Base-by-base conservation (phyloP, 2,329 filamentous ascomycete genomes). In the Clathrospora elynae region DNA sequence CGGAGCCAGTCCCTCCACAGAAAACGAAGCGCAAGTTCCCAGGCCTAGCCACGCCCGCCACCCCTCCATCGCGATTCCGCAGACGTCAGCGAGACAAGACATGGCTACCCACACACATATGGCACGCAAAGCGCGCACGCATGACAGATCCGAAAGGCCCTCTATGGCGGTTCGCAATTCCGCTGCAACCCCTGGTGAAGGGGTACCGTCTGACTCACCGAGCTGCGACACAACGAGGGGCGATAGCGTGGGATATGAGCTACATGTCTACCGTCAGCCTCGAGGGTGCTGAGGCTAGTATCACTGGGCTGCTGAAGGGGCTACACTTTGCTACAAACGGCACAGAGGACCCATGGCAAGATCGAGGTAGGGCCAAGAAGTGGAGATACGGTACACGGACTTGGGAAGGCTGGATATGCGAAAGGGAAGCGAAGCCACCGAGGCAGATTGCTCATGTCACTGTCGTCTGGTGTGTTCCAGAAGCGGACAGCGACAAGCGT, bases 31-130 rank as follows among this genome's bases (percentile, higher is more conserved):
- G 88, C 55, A 85, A 74, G 38, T 78, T 91, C 35, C 87, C 88
- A 58, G 76, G 75, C 31, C 76, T 92, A 35, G 88, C 89, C 40
- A 76, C 81, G n/a, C 79, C 83, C 4, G 74, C 75, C 4, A 75
- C 67, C 68, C 84, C 83, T 2, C 79, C 78, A 30, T 81, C 80
- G 14, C 91, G 86, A 60, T 97, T 90, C 66, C 84, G 86, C 55
- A 93, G 90, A 71, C 84, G 93, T 20, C 92, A 97, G 66, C 75
- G 86, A 31, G 79, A 88, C 68, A 97, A 97, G 75, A 90, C 88
- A 2, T 96, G 92, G 90, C 76, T 99, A 11, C 93, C 93, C 0
- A 97, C 93, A 5, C 93, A 99, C 68, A 73, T 95, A 53, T 99
- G 88, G 81, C 91, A 96, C 71, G 85, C 92, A 2, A 99, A 99